A percentile compares a stretch with the other conserved stretches of the same genome.
Evolutionary conservation across 768 basidiomycete species (phyloP).

Genomic region (Leccinum subgranulosum): DNA sequence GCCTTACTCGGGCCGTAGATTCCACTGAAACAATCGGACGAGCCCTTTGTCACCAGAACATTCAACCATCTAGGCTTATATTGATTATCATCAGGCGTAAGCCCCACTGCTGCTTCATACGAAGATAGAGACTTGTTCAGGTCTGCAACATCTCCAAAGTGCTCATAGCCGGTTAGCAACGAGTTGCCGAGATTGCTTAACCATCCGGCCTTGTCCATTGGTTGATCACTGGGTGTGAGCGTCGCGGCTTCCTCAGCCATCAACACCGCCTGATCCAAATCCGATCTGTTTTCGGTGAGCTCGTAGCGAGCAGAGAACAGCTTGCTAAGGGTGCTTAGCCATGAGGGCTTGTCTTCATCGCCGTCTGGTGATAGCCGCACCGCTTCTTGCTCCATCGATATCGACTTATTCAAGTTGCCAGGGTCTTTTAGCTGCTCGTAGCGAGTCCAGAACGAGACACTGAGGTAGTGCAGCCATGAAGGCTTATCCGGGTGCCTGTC

Average conservation of each 20-base stretch:
- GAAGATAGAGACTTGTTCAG: not conserved
- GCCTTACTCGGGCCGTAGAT: too few species aligned
- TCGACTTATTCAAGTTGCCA: not conserved
- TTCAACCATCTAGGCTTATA: not conserved
- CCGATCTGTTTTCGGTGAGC: not conserved
- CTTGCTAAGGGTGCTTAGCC: not conserved
- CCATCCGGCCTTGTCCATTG: not conserved
- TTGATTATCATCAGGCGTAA: not conserved
- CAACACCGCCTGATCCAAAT: not conserved
- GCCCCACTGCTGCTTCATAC: not conserved
- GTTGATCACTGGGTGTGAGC: not conserved
- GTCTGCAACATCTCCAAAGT: not conserved
- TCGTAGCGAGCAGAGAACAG: not conserved
- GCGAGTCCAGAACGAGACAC: not conserved
- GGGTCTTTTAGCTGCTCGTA: not conserved
- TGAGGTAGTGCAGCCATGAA: not conserved
- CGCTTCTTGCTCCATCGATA: not conserved
- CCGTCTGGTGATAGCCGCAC: not conserved
- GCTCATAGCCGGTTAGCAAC: not conserved
- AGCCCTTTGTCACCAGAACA: not conserved
- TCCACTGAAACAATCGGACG: too few species aligned
- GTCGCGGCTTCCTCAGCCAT: not conserved
- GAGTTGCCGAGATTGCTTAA: not conserved
- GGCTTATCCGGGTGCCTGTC: not conserved
- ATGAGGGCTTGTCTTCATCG: not conserved